Evolutionary conservation across 129 eudicot species (phyloP).

Genomic region (Escallonia rubra): DNA sequence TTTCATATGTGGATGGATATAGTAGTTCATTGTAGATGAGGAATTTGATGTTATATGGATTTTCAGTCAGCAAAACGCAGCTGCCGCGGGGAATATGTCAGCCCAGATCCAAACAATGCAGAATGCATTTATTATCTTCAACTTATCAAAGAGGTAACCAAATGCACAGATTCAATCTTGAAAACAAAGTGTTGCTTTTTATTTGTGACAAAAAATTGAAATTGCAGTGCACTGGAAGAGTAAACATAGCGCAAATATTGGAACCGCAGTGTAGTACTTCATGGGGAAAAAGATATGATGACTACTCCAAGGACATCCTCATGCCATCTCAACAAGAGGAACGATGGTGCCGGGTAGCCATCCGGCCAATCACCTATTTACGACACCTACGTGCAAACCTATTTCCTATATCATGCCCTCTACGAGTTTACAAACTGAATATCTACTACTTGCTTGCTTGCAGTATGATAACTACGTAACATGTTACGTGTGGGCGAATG

Average conservation of each 20-base stretch:
- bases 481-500: constrained; percentile 11
- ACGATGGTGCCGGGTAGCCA: constrained; percentile 13
- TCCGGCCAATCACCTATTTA: background rate
- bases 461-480: background rate
- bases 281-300: background rate
- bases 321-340: background rate
- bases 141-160: background rate
- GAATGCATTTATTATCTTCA: background rate
- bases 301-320: background rate
- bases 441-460: background rate
- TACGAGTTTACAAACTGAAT: background rate
- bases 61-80: constrained; percentile 7
- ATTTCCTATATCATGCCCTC: too few species aligned
- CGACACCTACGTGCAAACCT: too few species aligned
- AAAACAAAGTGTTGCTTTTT: too few species aligned
- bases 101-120: background rate
- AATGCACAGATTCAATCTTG: background rate
- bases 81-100: constrained; percentile 8
- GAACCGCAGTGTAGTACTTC: constrained; percentile 4
- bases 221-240: constrained; percentile 6
- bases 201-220: too few species aligned
- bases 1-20: too few species aligned
- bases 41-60: too few species aligned
- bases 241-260: constrained; percentile 3
- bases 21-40: too few species aligned